phyloP scores from a whole-genome alignment of 2,329 filamentous ascomycete genomes.

The Colletotrichum sp. region DNA sequence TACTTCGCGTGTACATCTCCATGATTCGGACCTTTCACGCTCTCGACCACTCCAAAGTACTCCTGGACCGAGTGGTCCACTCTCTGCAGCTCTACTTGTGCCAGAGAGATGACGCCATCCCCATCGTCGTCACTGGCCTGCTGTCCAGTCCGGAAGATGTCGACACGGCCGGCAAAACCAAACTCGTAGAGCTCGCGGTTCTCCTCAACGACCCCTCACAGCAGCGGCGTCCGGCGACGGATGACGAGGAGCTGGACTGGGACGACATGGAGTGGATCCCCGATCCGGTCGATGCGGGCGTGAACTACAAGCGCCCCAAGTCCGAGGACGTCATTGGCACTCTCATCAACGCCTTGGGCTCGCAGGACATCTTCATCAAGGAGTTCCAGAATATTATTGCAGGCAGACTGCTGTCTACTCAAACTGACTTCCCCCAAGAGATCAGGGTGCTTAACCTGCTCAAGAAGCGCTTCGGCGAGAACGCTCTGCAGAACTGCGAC shows the following conservation, averaged over 20 bases:
- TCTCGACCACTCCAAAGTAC: constrained; percentile 77
- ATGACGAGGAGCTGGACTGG: constrained; percentile 82
- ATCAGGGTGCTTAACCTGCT: constrained; percentile 84
- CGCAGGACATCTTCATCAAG: constrained; percentile 87
- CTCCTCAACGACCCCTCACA: constrained; percentile 68
- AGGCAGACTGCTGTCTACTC: constrained; percentile 74
- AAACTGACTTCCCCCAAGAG: constrained; percentile 77
- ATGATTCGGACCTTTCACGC: constrained; percentile 80
- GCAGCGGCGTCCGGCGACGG: constrained; percentile 54
- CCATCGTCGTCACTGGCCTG: constrained; percentile 77
- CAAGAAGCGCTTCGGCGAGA: constrained; percentile 87
- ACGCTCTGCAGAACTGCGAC: constrained; percentile 87
- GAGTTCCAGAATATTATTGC: constrained; percentile 92
- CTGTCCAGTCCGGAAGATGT: constrained; percentile 65
- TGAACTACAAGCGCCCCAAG: constrained; percentile 89
- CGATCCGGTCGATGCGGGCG: constrained; percentile 89
- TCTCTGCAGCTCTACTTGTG: constrained; percentile 79
- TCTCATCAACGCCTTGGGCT: constrained; percentile 85
- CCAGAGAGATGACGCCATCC: constrained; percentile 77
- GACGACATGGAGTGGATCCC: constrained; percentile 93
- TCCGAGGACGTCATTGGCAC: constrained; percentile 92
- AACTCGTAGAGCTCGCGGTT: constrained; percentile 69
- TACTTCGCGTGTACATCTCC: constrained; percentile 78
- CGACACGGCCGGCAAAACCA: constrained; percentile 46
- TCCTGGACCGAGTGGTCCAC: constrained; percentile 75